These are phyloP conservation scores for Phtheirospermum japonicum DNA, from an alignment of 257 asterid genomes.

Conservation along the genomic window DNA sequence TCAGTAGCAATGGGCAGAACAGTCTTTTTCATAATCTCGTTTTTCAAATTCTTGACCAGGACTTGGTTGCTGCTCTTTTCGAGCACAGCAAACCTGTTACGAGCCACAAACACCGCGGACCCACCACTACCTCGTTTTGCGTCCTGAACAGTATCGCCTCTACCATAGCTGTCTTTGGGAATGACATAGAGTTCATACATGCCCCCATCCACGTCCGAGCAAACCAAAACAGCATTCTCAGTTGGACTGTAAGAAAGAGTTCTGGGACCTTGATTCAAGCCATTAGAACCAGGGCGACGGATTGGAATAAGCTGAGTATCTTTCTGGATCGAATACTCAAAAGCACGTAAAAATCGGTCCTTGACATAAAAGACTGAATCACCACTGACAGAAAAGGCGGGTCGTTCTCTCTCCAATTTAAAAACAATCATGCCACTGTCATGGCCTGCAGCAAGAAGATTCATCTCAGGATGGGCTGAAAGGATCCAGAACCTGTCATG, in stretches of 20 bases:
- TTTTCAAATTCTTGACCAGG: slow-evolving; percentile 71
- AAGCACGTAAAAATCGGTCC: slow-evolving; percentile 81
- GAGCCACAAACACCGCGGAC: slow-evolving; percentile 88
- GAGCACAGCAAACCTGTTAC: slow-evolving; percentile 94
- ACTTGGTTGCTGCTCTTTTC: slow-evolving; percentile 84
- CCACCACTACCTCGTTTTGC: slow-evolving; percentile 90
- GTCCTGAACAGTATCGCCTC: slow-evolving; percentile 84
- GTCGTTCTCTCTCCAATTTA: slow-evolving; percentile 96
- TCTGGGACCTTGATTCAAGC: slow-evolving; percentile 83
- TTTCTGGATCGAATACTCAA: slow-evolving; percentile 82
- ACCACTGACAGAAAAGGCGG: slow-evolving; percentile 79
- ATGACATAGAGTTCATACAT: slow-evolving; percentile 80
- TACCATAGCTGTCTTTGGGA: slow-evolving; percentile 79
- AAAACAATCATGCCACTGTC: slow-evolving; percentile 98
- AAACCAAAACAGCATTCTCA: slow-evolving; percentile 82
- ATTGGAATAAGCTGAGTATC: slow-evolving; percentile 86
- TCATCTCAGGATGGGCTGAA: slow-evolving; percentile 95
- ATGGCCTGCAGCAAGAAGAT: slow-evolving; percentile 97
- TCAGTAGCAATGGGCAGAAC: slow-evolving; percentile 75
- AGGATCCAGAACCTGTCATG: slow-evolving; percentile 99
- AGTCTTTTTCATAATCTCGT: slow-evolving; percentile 74
- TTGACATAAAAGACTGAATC: slow-evolving; percentile 81
- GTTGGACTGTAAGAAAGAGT: slow-evolving; percentile 92
- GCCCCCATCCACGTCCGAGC: slow-evolving; percentile 92
- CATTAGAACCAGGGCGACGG: slow-evolving; percentile 84